Evolutionary conservation across 306 rosid genomes (phyloP).

Genomic region (Vicia faba): DNA sequence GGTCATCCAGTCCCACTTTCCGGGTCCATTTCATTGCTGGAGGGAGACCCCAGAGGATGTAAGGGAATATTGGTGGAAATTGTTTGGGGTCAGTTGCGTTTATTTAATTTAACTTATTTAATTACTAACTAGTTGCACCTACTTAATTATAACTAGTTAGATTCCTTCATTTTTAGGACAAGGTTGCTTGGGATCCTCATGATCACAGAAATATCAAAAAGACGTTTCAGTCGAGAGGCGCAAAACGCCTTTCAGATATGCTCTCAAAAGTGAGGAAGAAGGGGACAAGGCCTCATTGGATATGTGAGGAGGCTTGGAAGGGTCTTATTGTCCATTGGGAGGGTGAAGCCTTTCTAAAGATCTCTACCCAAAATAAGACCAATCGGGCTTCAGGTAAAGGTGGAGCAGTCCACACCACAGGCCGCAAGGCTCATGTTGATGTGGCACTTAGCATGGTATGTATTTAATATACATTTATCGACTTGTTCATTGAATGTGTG

Average conservation of each 20-base stretch:
- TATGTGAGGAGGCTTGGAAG: constrained; percentile 17
- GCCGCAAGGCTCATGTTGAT: constrained; percentile 12
- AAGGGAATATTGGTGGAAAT: constrained; percentile 24
- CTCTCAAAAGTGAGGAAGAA: constrained; percentile 16
- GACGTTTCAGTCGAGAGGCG: constrained; percentile 1
- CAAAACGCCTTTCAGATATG: constrained; percentile 15
- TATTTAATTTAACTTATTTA: background rate
- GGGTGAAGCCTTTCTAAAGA: background rate
- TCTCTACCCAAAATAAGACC: constrained; percentile 18
- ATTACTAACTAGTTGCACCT: background rate
- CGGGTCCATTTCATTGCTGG: constrained; percentile 22
- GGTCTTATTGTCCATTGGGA: constrained; percentile 17
- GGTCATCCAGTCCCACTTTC: constrained; percentile 16
- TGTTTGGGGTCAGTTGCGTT: constrained; percentile 13
- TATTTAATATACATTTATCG: background rate
- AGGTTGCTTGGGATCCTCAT: constrained; percentile 11
- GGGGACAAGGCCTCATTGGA: constrained; percentile 19
- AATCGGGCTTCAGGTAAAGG: constrained; percentile 19
- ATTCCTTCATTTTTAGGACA: constrained; percentile 14
- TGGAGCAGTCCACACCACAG: constrained; percentile 33
- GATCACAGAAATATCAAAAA: constrained; percentile 1
- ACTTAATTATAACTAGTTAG: constrained; percentile 7
- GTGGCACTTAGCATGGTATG: constrained; percentile 24
- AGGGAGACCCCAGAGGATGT: constrained; percentile 20
- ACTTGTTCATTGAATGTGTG: background rate